A percentile compares a stretch with the other conserved stretches of the same genome.
phyloP scores from a whole-genome alignment of 495 filamentous ascomycete species.

The Penicillium maclennaniae region DNA sequence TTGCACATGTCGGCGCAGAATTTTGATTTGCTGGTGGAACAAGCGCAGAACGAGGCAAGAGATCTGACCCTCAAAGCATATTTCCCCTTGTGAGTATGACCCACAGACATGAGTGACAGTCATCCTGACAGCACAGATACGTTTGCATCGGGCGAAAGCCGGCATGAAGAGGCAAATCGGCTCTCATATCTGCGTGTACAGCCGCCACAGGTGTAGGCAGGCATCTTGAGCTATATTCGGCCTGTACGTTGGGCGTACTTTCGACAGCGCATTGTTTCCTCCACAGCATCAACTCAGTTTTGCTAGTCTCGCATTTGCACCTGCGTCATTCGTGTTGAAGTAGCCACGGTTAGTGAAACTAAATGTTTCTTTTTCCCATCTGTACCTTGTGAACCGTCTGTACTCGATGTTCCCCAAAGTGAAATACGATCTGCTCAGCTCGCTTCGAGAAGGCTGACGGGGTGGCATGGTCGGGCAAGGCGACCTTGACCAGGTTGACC shows the following conservation, averaged over 20 bases:
- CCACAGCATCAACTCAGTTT: neutral
- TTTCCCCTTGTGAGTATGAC: conserved; percentile 62
- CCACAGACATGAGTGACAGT: neutral
- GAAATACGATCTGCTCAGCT: neutral
- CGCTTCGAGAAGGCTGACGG: neutral
- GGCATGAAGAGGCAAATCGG: neutral
- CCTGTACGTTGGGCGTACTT: neutral
- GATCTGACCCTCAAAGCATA: conserved; percentile 67
- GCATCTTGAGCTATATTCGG: neutral
- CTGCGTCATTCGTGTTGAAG: conserved; percentile 13
- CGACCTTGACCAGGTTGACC: neutral
- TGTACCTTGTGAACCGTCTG: neutral
- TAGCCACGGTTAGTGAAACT: conserved; percentile 24
- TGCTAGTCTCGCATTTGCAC: conserved; percentile 9
- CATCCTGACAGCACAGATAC: conserved; percentile 41
- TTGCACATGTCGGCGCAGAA: conserved; percentile 59
- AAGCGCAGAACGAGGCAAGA: conserved; percentile 63
- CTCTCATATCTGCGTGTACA: neutral
- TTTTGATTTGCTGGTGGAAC: conserved; percentile 60
- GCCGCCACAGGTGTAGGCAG: neutral
- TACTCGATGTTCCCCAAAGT: neutral
- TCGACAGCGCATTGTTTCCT: neutral
- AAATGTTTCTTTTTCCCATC: conserved; percentile 8
- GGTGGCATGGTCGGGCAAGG: conserved; percentile 6
- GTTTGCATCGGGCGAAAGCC: conserved; percentile 58